Conservation (phyloP, 306 rosid species). For the Quercus alba region DNA sequence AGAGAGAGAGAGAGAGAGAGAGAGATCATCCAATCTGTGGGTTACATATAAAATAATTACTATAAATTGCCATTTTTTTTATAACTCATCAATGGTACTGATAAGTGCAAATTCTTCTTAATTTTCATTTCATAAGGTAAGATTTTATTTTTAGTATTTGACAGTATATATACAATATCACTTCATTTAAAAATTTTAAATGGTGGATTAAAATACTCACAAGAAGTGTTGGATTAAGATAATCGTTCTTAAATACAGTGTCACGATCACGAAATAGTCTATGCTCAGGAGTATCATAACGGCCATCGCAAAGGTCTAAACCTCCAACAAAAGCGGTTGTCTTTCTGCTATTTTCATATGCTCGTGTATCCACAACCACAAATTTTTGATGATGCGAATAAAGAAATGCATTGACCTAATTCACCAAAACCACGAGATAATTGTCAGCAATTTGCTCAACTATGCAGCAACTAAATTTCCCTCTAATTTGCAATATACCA, state of each 20-base stretch:
- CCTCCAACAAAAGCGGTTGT: constrained; percentile 92
- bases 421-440: background rate
- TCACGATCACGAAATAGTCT: constrained; percentile 58
- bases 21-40: constrained; percentile 10
- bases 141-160: no score
- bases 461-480: background rate
- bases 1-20: background rate
- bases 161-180: no score
- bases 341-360: constrained; percentile 79
- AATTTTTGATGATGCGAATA: constrained; percentile 97
- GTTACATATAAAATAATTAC: background rate
- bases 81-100: background rate
- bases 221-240: constrained; percentile 79
- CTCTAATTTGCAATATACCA: background rate
- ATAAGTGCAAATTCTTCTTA: background rate
- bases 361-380: constrained; percentile 87
- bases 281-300: constrained; percentile 95
- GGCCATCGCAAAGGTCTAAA: constrained; percentile 95
- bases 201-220: constrained; percentile 46
- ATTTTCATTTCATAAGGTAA: no score
- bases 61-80: background rate
- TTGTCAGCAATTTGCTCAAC: constrained; percentile 17
- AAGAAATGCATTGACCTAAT: constrained; percentile 93
- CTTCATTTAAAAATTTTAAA: no score
- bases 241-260: constrained; percentile 72